Conservation (phyloP, 2,329 filamentous ascomycete genomes). For the Didymellaceae sp. region DNA sequence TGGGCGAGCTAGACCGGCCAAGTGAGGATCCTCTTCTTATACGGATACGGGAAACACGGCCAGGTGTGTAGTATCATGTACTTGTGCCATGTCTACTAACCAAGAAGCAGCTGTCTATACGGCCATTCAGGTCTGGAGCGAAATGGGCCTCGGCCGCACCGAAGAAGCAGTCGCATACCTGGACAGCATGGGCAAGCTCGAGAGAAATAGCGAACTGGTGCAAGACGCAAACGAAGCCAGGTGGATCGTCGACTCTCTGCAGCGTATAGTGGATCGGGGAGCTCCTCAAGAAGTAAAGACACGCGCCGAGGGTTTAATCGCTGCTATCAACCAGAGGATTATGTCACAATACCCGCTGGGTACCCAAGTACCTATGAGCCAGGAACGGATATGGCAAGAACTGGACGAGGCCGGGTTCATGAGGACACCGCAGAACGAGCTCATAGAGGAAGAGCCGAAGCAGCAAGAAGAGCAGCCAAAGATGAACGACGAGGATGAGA, state of each 20-base stretch:
- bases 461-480: constrained; percentile 36
- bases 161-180: constrained; percentile 36
- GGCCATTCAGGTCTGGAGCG: constrained; percentile 43
- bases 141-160: constrained; percentile 37
- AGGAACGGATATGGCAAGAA: constrained; percentile 39
- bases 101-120: constrained; percentile 37
- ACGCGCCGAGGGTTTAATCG: constrained; percentile 37
- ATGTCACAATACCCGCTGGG: constrained; percentile 46
- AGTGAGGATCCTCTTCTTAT: constrained; percentile 42
- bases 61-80: constrained; percentile 38
- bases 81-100: constrained; percentile 23
- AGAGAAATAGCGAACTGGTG: constrained; percentile 32
- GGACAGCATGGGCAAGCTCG: constrained; percentile 33
- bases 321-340: constrained; percentile 42
- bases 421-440: constrained; percentile 26
- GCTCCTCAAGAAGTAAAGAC: constrained; percentile 34
- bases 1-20: constrained; percentile 28
- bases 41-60: constrained; percentile 42
- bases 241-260: constrained; percentile 43
- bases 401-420: constrained; percentile 41
- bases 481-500: constrained; percentile 65
- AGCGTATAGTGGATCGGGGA: constrained; percentile 35
- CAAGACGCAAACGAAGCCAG: constrained; percentile 42
- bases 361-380: constrained; percentile 25
- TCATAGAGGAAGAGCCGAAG: constrained; percentile 35